These are phyloP conservation scores for Paspalum vaginatum DNA, from an alignment of 176 grass and related monocot genomes.

Conservation along the genomic window DNA sequence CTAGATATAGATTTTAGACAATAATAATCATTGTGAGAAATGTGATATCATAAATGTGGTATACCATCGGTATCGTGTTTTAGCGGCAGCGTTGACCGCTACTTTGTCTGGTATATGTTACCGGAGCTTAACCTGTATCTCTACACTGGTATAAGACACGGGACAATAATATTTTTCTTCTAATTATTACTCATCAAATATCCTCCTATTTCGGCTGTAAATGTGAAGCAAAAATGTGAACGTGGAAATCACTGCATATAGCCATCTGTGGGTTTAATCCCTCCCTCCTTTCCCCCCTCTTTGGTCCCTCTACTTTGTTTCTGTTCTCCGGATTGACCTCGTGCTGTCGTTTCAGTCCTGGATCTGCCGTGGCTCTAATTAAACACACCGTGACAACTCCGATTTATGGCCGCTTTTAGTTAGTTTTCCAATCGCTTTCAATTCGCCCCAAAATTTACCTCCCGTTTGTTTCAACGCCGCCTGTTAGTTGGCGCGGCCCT, in stretches of 20 bases:
- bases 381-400: no score
- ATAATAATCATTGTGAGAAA: neutral
- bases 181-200: neutral
- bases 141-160: rapidly evolving
- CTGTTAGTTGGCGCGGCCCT: conserved; percentile 42
- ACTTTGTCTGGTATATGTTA: neutral
- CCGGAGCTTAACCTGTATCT: neutral
- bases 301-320: neutral
- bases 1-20: neutral
- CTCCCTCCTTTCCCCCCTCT: no score
- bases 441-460: neutral
- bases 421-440: neutral
- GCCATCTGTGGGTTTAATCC: neutral
- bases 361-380: neutral
- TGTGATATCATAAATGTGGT: no score
- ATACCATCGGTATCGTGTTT: no score
- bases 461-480: neutral
- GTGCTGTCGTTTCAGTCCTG: neutral
- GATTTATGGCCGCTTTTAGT: neutral
- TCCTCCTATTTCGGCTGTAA: neutral
- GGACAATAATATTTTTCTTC: neutral
- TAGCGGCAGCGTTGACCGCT: neutral
- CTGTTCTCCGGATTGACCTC: neutral
- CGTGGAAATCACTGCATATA: neutral
- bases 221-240: neutral